These are phyloP conservation scores for Bryoglossum gracile DNA, from an alignment of 495 filamentous ascomycete species.

Conservation along the genomic window DNA sequence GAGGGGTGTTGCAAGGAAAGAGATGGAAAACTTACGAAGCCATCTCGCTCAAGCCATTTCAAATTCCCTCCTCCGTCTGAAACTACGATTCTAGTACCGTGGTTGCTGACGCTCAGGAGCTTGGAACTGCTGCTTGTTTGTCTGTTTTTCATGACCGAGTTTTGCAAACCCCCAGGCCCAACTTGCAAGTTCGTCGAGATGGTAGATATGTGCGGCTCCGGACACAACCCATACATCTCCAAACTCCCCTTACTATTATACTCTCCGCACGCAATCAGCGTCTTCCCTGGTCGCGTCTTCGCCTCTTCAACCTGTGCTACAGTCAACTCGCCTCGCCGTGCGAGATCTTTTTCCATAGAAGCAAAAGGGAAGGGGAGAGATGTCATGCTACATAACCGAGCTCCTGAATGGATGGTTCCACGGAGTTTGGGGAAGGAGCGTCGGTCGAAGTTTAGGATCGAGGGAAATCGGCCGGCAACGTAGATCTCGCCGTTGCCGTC, in stretches of 20 bases:
- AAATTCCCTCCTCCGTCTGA: slow-evolving; percentile 77
- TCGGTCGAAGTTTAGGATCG: slow-evolving; percentile 82
- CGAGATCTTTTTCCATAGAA: slow-evolving; percentile 44
- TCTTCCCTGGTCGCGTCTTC: slow-evolving; percentile 44
- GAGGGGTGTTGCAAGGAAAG: too few species aligned
- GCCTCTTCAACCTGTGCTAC: slow-evolving; percentile 43
- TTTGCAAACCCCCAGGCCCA: slow-evolving; percentile 28
- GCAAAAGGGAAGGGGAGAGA: slow-evolving; percentile 64
- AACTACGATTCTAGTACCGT: slow-evolving; percentile 78
- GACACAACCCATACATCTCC: slow-evolving; percentile 69
- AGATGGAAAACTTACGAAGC: too few species aligned
- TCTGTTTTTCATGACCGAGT: slow-evolving; percentile 58
- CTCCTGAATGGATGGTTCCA: slow-evolving; percentile 76
- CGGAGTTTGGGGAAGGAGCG: slow-evolving; percentile 75
- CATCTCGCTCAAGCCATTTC: slow-evolving; percentile 90
- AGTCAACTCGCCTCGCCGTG: slow-evolving; percentile 43
- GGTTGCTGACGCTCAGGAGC: slow-evolving; percentile 73
- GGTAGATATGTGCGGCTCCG: slow-evolving; percentile 26
- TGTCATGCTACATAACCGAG: slow-evolving; percentile 68
- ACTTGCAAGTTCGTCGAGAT: slow-evolving; percentile 32
- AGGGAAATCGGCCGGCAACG: slow-evolving; percentile 85
- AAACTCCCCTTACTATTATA: slow-evolving; percentile 90
- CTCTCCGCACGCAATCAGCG: slow-evolving; percentile 80
- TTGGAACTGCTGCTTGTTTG: slow-evolving; percentile 77
- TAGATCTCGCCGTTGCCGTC: slow-evolving; percentile 58